Percentiles rank a stretch among this genome's conserved stretches.
phyloP scores from a whole-genome alignment of 2,329 filamentous ascomycete species.

The Colletotrichum spaethianum region DNA sequence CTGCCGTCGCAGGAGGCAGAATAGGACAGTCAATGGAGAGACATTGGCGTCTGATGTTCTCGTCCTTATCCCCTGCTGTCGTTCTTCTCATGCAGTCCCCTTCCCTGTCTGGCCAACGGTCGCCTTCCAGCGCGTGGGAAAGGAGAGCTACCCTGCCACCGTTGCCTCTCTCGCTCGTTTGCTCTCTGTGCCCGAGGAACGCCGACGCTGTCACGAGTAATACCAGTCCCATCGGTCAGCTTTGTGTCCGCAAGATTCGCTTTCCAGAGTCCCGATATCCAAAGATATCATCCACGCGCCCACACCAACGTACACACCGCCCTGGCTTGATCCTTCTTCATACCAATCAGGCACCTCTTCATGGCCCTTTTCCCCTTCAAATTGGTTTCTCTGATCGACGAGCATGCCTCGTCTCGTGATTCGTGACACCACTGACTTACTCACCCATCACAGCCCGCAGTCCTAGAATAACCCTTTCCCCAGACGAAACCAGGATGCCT shows the following conservation, averaged over 20 bases:
- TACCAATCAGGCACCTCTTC: not conserved
- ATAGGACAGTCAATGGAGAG: slow-evolving; percentile 2
- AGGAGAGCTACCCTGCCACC: not conserved
- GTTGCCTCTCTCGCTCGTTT: not conserved
- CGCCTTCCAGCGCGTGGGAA: not conserved
- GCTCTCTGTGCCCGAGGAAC: not conserved
- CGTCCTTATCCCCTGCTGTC: not conserved
- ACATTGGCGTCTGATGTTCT: slow-evolving; percentile 35
- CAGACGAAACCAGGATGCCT: not conserved
- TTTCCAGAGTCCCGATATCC: slow-evolving; percentile 23
- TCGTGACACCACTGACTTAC: not conserved
- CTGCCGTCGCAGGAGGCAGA: slow-evolving; percentile 3
- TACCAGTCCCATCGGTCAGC: not conserved
- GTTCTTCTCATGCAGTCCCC: not conserved
- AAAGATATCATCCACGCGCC: not conserved
- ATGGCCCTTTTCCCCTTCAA: not conserved
- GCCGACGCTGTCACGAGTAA: slow-evolving; percentile 1
- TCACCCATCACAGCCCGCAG: slow-evolving; percentile 4
- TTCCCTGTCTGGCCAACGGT: slow-evolving; percentile 1
- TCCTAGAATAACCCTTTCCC: not conserved
- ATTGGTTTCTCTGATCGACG: not conserved
- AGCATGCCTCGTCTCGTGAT: not conserved
- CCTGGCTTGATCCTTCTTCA: not conserved
- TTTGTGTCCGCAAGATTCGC: slow-evolving; percentile 19
- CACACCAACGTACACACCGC: not conserved